phyloP scores from a whole-genome alignment of 1,284 basidiomycete genomes.

The Kwoniella shivajii region DNA sequence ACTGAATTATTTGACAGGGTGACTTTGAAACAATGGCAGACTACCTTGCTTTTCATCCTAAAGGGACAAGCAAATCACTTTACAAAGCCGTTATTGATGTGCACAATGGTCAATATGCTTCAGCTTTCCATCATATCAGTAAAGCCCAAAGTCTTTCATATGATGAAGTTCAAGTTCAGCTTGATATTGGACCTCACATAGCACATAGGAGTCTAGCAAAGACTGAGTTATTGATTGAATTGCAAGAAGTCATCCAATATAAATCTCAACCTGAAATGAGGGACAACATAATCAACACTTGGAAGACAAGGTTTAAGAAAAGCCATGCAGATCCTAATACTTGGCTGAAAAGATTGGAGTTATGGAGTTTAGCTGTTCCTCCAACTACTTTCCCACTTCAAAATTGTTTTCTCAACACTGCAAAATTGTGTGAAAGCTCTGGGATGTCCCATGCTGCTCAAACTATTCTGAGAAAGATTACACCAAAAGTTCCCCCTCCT shows the following conservation, averaged over 20 bases:
- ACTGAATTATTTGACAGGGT: conserved; percentile 17
- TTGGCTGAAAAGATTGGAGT: conserved; percentile 42
- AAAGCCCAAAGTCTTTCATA: conserved; percentile 46
- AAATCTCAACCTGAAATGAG: conserved; percentile 41
- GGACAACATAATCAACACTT: conserved; percentile 28
- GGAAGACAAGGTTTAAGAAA: conserved; percentile 38
- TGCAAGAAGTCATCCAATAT: conserved; percentile 48
- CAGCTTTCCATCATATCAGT: conserved; percentile 42
- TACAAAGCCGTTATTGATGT: conserved; percentile 53
- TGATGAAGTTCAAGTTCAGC: conserved; percentile 44
- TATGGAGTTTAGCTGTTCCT: conserved; percentile 45
- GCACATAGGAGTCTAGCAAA: conserved; percentile 46
- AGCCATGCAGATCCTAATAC: conserved; percentile 45
- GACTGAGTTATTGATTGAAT: conserved; percentile 44
- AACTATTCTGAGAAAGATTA: conserved; percentile 31
- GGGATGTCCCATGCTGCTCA: conserved; percentile 39
- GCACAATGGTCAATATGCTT: conserved; percentile 36
- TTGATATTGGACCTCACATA: conserved; percentile 32
- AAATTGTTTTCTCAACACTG: conserved; percentile 42
- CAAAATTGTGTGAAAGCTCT: conserved; percentile 42
- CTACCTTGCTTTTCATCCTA: conserved; percentile 45
- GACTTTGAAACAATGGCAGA: conserved; percentile 49
- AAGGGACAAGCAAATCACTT: conserved; percentile 46
- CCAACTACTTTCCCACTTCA: conserved; percentile 35
- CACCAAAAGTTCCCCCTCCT: conserved; percentile 22